A percentile compares a stretch with the other conserved stretches of the same genome.
Conservation (phyloP, 805 yeast genomes). For the Isabelozyma rhagii region DNA sequence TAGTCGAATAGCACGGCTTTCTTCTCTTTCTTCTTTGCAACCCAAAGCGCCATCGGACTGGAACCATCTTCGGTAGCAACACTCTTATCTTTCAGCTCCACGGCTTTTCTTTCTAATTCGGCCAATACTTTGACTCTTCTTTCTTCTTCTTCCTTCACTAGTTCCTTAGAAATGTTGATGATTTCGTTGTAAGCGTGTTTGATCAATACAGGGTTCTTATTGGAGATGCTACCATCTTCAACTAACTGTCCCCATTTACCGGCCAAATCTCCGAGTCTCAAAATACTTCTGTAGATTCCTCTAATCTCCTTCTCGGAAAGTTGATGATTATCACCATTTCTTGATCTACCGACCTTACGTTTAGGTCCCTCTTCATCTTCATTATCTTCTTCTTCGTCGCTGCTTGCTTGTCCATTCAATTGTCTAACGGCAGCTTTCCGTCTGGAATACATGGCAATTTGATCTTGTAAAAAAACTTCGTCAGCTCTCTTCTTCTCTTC, state of each 20-base stretch:
- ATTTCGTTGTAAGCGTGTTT: constrained; percentile 76
- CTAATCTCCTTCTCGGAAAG: constrained; percentile 86
- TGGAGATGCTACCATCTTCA: constrained; percentile 84
- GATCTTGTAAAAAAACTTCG: constrained; percentile 83
- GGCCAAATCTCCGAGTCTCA: constrained; percentile 76
- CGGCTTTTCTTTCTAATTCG: constrained; percentile 58
- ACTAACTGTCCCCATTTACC: constrained; percentile 80
- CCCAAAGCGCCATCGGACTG: constrained; percentile 51
- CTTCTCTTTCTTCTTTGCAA: constrained; percentile 74
- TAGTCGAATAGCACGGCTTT: constrained; percentile 88
- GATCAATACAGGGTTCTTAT: constrained; percentile 76
- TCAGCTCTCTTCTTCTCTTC: constrained; percentile 86
- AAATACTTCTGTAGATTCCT: constrained; percentile 75
- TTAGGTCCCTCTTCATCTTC: constrained; percentile 36
- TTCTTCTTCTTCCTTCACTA: constrained; percentile 62
- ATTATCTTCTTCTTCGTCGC: constrained; percentile 42
- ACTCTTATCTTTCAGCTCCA: constrained; percentile 48
- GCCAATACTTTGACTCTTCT: constrained; percentile 54
- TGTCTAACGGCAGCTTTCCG: constrained; percentile 71
- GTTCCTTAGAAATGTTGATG: constrained; percentile 55
- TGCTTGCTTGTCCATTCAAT: constrained; percentile 36
- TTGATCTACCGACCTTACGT: constrained; percentile 30
- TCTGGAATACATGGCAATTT: constrained; percentile 81
- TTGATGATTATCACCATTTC: constrained; percentile 39
- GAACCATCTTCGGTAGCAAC: constrained; percentile 33